Base-by-base conservation (phyloP, 768 basidiomycete species). In the Boletales sp. region DNA sequence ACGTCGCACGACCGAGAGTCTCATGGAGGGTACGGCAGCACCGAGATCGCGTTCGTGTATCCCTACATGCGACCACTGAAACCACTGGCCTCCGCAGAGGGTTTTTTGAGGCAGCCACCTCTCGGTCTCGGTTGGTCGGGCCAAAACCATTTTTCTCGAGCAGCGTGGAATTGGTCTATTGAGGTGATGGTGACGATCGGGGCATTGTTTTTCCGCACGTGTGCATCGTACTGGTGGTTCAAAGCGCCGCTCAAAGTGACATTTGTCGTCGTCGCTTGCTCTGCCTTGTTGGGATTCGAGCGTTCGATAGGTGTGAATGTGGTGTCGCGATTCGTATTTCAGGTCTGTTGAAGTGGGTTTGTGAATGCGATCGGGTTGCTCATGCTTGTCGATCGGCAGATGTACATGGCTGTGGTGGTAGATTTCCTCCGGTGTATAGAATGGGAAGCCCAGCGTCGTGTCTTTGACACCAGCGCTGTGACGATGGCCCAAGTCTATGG, bases 201-300 rank as follows among this genome's bases (percentile, higher is more conserved):
- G 11, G 14, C 12, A 17, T 27, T 53, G 4, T 32, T 53, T n/a
- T n/a, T 40, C 5, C 34, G 46, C 30, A 44, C 34, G 18, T 58
- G 29, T 1, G 42, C 38, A 11, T 45, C 42, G 19, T 46, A 37
- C 40, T 51, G 45, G 46, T 58, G 53, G 50, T 59, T 55, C 34
- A 24, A 27, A n/a, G 36, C 36, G 13, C 53, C 53, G 7, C 29
- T 47, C 9, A 27, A 24, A 12, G 27, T 37, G 39, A 44, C 40
- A 2, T 47, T 50, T 15, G 8, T 45, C 24, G 15, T 59, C 6
- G 47, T 31, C 5, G 8, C 34, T 2, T 41, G 27, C 32, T 12
- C n/a, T 40, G 24, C 10, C 15, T 7, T 48, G 40, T 39, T 17
- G 35, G 40, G 17, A 3, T 10, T 46, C 10, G 40, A 18, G 1